Evolutionary conservation across 1,139 yeast genomes (phyloP), one percentile per base, ranked within the genome.

Genomic region (Torulaspora pretoriensis): DNA sequence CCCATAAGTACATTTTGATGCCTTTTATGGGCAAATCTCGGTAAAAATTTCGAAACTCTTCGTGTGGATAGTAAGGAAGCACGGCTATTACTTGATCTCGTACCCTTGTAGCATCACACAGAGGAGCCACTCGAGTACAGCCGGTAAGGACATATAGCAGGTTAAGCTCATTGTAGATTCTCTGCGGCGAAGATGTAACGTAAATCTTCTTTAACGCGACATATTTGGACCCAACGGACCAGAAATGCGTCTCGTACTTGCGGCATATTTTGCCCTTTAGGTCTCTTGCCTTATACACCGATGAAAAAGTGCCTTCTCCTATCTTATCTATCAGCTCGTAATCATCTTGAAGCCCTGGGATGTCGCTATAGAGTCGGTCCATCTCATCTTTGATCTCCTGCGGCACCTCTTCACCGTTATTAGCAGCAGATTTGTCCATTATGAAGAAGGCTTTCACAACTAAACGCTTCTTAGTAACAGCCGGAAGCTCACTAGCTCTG

Each of bases 41-140:
- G 67, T 84, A 90, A 57, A 87, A 87, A 55, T 80, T 89, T 45
- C 97, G 74, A 65, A 89, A 92, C 63, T 92, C 97, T 10, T 89
- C 80, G 67, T 92, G 97, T 40, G 85, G 83, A 63, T 86, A 89
- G 68, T 82, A 92, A 3, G 98, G 98, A 52, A 92, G 71, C 1
- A 92, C 90, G 1, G 96, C 96, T 43, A 92, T 72, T 13, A 92
- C 95, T 68, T 92, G 97, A 64, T 92, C 99, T 59, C 85, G 86
- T 56, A 77, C 75, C 48, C 99, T 73, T 45, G 88, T 65, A 1
- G 95, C 96, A 55, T 95, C 96, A 40, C 92, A 74, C 43, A 92
- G 68, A 1, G 97, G 96, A 1, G 96, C 95, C 37, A 92, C 89
- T 50, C 83, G 79, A 1, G 78, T 72, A 50, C 83, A 81, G 1